These are phyloP conservation scores for Coriaria nepalensis DNA, from an alignment of 306 rosid genomes.

Conservation along the genomic window DNA sequence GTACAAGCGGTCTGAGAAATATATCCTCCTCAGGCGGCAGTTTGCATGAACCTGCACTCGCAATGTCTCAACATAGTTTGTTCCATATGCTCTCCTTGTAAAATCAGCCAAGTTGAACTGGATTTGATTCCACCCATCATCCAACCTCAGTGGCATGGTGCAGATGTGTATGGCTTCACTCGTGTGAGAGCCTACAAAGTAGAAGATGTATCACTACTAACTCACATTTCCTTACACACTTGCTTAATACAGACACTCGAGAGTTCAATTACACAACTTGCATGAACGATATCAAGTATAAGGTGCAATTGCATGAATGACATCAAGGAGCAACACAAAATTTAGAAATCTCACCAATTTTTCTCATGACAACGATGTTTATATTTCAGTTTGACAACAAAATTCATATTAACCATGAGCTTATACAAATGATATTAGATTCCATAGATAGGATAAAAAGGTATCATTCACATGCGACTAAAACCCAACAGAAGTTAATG, in stretches of 20 bases:
- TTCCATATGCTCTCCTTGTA: conserved; percentile 89
- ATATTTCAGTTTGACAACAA: too few species aligned
- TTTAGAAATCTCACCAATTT: too few species aligned
- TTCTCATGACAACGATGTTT: too few species aligned
- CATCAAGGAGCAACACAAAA: neutral
- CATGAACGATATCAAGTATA: too few species aligned
- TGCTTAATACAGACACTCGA: too few species aligned
- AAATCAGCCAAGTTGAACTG: conserved; percentile 76
- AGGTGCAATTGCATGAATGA: too few species aligned
- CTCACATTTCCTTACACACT: neutral
- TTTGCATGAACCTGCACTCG: conserved; percentile 96
- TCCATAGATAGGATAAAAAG: too few species aligned
- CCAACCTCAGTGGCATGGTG: conserved; percentile 85
- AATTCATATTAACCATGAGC: too few species aligned
- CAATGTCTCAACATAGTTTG: conserved; percentile 90
- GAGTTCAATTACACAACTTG: too few species aligned
- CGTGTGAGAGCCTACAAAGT: conserved; percentile 54
- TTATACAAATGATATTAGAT: too few species aligned
- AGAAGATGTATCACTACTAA: conserved; percentile 4
- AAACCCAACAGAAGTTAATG: too few species aligned
- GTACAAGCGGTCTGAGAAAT: conserved; percentile 82
- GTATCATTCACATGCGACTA: too few species aligned
- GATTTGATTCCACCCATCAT: conserved; percentile 94
- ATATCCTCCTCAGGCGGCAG: conserved; percentile 87
- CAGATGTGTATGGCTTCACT: conserved; percentile 84